phyloP scores from a whole-genome alignment of 2,329 filamentous ascomycete genomes.

The Calonectria leucothoes region DNA sequence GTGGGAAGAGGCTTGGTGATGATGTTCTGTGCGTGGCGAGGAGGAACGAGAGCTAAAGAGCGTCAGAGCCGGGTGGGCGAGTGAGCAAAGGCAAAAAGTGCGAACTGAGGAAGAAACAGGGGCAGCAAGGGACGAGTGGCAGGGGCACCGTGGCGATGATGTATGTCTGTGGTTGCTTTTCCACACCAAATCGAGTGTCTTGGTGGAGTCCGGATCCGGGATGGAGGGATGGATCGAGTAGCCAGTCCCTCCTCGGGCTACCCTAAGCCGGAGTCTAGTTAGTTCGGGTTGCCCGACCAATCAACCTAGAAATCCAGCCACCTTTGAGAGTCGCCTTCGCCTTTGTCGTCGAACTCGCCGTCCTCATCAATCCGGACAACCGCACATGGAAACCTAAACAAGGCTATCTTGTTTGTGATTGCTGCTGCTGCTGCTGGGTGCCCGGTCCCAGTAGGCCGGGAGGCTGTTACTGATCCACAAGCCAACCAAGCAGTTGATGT shows the following conservation, averaged over 20 bases:
- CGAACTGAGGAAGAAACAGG: conserved; percentile 38
- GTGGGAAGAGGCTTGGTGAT: conserved; percentile 8
- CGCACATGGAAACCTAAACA: conserved; percentile 22
- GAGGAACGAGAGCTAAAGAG: conserved; percentile 11
- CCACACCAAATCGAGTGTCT: conserved; percentile 45
- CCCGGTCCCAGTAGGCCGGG: conserved; percentile 15
- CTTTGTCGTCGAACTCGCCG: conserved; percentile 25
- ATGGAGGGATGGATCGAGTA: conserved; percentile 44
- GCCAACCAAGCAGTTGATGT: conserved; percentile 2
- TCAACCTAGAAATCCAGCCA: conserved; percentile 40
- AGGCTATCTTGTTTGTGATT: not conserved
- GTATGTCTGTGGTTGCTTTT: conserved; percentile 48
- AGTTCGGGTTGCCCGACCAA: conserved; percentile 41
- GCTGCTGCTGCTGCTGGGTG: not conserved
- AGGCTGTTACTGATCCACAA: conserved; percentile 14
- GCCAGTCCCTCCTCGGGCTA: conserved; percentile 33
- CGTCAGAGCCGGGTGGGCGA: conserved; percentile 11
- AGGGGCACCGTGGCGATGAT: conserved; percentile 48
- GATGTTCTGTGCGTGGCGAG: conserved; percentile 14
- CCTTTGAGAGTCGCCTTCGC: conserved; percentile 32
- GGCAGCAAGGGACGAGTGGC: conserved; percentile 39
- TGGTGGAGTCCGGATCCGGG: conserved; percentile 51
- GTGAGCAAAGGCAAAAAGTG: conserved; percentile 21
- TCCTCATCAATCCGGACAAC: conserved; percentile 36
- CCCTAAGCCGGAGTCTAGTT: conserved; percentile 39